Conservation (phyloP, 1,284 basidiomycete species). For the Volvariella surrecta region DNA sequence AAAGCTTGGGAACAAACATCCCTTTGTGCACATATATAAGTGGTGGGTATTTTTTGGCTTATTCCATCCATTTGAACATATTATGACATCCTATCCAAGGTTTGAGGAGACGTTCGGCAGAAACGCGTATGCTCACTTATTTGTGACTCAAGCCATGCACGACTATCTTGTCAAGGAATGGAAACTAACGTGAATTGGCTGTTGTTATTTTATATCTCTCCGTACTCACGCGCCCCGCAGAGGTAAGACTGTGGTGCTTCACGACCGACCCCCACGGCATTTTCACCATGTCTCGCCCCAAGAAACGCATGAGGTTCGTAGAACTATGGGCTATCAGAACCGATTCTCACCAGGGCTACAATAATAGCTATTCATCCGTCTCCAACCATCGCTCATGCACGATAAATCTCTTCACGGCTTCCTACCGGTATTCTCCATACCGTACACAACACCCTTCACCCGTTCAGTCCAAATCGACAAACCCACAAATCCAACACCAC, state of each 20-base stretch:
- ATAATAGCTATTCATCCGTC: slow-evolving; percentile 21
- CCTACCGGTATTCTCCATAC: slow-evolving; percentile 28
- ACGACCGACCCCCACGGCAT: slow-evolving; percentile 81
- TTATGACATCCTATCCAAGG: slow-evolving; percentile 32
- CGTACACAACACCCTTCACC: slow-evolving; percentile 63
- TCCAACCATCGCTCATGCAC: slow-evolving; percentile 17
- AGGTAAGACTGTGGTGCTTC: slow-evolving; percentile 70
- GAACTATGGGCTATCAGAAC: slow-evolving; percentile 1
- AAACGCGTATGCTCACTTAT: slow-evolving; percentile 83
- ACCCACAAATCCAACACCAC: slow-evolving; percentile 11
- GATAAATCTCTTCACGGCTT: slow-evolving; percentile 21
- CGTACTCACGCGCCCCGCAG: slow-evolving; percentile 29
- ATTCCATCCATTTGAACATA: background rate
- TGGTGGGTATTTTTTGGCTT: slow-evolving; percentile 38
- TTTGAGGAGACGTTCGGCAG: slow-evolving; percentile 77
- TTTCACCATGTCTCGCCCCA: slow-evolving; percentile 66
- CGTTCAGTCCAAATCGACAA: slow-evolving; percentile 14
- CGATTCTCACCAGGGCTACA: background rate
- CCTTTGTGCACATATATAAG: slow-evolving; percentile 69
- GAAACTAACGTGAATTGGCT: slow-evolving; percentile 58
- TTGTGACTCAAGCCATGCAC: slow-evolving; percentile 88
- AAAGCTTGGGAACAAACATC: slow-evolving; percentile 60
- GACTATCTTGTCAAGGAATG: slow-evolving; percentile 67
- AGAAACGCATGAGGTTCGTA: slow-evolving; percentile 65
- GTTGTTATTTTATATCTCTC: slow-evolving; percentile 2